Conservation (phyloP, 2,329 filamentous ascomycete genomes). For the Dothideomycetes sp. region DNA sequence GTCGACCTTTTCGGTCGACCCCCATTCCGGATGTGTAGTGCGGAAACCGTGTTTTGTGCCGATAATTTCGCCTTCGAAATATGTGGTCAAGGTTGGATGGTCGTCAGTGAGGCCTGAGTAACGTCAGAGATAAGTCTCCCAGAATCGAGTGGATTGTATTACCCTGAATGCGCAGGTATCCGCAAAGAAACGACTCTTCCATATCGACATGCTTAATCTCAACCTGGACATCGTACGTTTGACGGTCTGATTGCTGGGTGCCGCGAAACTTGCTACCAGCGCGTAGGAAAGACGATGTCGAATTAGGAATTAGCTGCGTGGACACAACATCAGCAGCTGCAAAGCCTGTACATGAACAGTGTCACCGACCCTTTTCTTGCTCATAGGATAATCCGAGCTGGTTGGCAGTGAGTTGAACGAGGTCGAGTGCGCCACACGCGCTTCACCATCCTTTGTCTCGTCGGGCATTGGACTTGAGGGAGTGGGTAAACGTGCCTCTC, state of each 20-base stretch:
- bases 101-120: conserved; percentile 76
- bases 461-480: conserved; percentile 20
- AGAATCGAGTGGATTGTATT: conserved; percentile 10
- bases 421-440: conserved; percentile 22
- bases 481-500: conserved; percentile 19
- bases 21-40: conserved; percentile 84
- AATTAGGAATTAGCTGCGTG: conserved; percentile 60
- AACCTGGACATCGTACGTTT: conserved; percentile 91
- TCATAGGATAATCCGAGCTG: conserved; percentile 22
- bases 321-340: conserved; percentile 9
- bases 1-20: conserved; percentile 83
- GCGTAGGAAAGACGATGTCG: conserved; percentile 78
- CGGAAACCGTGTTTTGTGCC: conserved; percentile 90
- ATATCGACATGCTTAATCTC: conserved; percentile 96
- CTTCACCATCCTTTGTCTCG: conserved; percentile 22
- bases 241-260: conserved; percentile 85
- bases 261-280: conserved; percentile 82
- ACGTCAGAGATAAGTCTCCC: background rate
- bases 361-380: conserved; percentile 19
- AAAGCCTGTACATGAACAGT: background rate
- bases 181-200: conserved; percentile 86
- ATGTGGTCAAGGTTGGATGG: conserved; percentile 94
- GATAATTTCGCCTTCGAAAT: conserved; percentile 97
- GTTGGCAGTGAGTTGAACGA: conserved; percentile 16
- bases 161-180: conserved; percentile 95